Base-by-base conservation (phyloP, 148 eudicot species). In the Oxyria digyna region DNA sequence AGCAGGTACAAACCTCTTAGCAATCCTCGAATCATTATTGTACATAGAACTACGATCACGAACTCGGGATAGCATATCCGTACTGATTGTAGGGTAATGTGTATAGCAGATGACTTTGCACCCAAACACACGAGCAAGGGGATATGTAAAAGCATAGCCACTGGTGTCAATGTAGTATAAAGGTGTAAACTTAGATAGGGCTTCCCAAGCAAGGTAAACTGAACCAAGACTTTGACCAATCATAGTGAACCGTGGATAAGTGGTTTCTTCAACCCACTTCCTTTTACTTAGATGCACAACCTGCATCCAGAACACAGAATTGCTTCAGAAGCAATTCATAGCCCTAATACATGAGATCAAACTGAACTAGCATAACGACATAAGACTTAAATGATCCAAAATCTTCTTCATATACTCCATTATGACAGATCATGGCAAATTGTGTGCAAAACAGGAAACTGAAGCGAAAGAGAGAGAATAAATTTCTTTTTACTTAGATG, bases 151-250 rank as follows among this genome's bases (percentile, higher is more conserved):
- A 59, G 99, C 99, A 88, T 94, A 83, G 68, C 99, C 99, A 80
- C 99, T 94, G n/a, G 97, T 91, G 77, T 94, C 97, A 43, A 87
- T 76, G 78, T 85, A 94, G 76, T 88, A 88, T 0, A 64, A 32
- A 63, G 99, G 99, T 14, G 92, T 87, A 70, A 85, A 80, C 63
- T 85, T 83, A 83, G 85, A 80, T 45, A 94, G 79, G 75, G 99
- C 99, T 83, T 94, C 97, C 87, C 89, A 94, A n/a, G 88, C 75
- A 38, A 94, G 96, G 76, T 80, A 91, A 35, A 94, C 87, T 23
- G 99, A 94, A 65, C 99, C 99, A 62, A 94, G 81, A 79, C 99
- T 88, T 76, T 91, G 99, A 67, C 97, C 91, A 74, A 94, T 91
- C 97, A 88, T 90, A 59, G 97, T 91, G 83, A 94, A 94, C 24